Conservation (phyloP, 495 filamentous ascomycete species). For the Aspergillus mulundensis region DNA sequence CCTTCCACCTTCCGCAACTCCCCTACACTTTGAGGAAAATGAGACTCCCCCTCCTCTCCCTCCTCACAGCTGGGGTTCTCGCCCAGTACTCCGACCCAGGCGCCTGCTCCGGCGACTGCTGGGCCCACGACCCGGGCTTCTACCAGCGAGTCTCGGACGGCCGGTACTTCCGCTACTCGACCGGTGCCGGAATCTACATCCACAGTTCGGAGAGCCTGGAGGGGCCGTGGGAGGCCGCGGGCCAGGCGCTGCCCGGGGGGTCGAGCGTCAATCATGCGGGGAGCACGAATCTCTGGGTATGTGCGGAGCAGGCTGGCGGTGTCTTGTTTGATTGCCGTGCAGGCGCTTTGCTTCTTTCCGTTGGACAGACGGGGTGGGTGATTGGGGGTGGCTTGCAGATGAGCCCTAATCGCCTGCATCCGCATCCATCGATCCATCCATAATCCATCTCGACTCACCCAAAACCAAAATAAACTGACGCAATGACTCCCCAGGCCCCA, state of each 20-base stretch:
- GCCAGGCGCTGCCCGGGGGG: conserved; percentile 53
- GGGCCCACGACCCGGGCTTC: conserved; percentile 60
- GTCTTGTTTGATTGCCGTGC: no score
- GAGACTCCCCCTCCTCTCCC: neutral
- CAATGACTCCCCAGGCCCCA: conserved; percentile 50
- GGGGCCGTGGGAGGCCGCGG: conserved; percentile 62
- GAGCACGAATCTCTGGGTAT: conserved; percentile 57
- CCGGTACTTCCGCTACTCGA: conserved; percentile 70
- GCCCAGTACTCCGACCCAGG: conserved; percentile 46
- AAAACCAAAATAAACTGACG: no score
- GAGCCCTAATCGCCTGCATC: neutral
- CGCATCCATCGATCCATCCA: no score
- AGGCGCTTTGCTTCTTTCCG: neutral
- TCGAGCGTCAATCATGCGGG: conserved; percentile 54
- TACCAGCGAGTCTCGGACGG: conserved; percentile 60
- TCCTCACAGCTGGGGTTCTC: conserved; percentile 19
- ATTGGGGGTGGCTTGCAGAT: neutral
- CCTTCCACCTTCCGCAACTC: no score
- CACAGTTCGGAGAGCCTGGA: conserved; percentile 52
- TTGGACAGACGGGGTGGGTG: neutral
- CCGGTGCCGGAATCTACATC: conserved; percentile 56
- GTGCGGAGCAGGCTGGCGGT: neutral
- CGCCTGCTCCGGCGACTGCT: conserved; percentile 57
- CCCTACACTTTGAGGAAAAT: neutral
- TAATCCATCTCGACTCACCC: neutral